phyloP scores from a whole-genome alignment of 164 flowering plant genomes.

The Cinnamomum micranthum region DNA sequence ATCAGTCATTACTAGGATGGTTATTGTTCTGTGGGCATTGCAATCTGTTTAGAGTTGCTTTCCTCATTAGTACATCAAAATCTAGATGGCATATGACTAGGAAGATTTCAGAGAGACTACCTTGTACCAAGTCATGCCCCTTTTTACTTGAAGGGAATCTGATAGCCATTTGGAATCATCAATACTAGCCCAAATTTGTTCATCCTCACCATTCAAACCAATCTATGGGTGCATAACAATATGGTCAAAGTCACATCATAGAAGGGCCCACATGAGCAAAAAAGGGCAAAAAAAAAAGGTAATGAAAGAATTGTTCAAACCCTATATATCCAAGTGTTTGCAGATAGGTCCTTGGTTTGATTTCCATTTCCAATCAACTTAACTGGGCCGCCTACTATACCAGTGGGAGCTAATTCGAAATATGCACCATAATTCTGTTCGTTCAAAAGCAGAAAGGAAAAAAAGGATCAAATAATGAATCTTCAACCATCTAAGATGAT shows the following conservation, averaged over 20 bases:
- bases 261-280: no score
- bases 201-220: conserved; percentile 41
- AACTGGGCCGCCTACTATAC: conserved; percentile 47
- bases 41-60: no score
- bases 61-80: no score
- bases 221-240: conserved; percentile 7
- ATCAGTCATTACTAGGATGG: no score
- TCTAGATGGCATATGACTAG: no score
- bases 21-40: no score
- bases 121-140: conserved; percentile 67
- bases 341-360: conserved; percentile 44
- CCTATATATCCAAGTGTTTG: conserved; percentile 47
- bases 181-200: conserved; percentile 12
- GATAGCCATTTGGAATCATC: conserved; percentile 30
- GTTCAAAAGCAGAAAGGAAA: no score
- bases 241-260: no score
- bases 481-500: background rate
- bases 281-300: no score
- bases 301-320: background rate
- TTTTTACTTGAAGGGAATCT: conserved; percentile 24
- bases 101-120: conserved; percentile 16
- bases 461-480: no score
- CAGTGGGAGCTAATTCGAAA: conserved; percentile 32
- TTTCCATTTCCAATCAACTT: conserved; percentile 33
- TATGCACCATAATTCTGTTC: conserved; percentile 49